phyloP scores from a whole-genome alignment of 345 rosid genomes.

The Raphanus raphanistrum region DNA sequence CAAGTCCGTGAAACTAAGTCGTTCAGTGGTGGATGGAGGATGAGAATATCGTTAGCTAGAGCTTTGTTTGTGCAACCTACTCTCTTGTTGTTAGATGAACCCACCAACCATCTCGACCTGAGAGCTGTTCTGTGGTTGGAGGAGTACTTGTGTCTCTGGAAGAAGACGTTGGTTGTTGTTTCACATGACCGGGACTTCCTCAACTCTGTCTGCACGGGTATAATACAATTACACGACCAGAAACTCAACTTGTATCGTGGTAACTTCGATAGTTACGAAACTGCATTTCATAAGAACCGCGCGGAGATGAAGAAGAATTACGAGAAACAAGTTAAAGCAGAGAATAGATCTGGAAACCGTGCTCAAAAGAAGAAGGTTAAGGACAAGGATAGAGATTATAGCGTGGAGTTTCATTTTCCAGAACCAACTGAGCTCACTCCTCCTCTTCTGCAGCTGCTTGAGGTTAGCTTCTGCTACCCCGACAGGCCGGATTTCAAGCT shows the following conservation, averaged over 20 bases:
- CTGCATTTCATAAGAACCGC: slow-evolving; percentile 81
- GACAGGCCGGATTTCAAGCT: slow-evolving; percentile 77
- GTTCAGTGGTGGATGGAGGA: slow-evolving; percentile 99
- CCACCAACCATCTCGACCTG: slow-evolving; percentile 96
- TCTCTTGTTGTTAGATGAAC: slow-evolving; percentile 84
- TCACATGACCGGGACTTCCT: slow-evolving; percentile 97
- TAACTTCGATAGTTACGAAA: slow-evolving; percentile 77
- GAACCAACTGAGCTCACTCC: slow-evolving; percentile 95
- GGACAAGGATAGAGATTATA: slow-evolving; percentile 67
- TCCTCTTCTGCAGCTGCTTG: slow-evolving; percentile 84
- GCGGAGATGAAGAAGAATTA: slow-evolving; percentile 76
- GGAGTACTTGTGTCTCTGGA: slow-evolving; percentile 87
- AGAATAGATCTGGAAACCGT: slow-evolving; percentile 73
- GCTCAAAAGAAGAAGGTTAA: slow-evolving; percentile 85
- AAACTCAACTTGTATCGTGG: slow-evolving; percentile 85
- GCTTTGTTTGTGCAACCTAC: slow-evolving; percentile 97
- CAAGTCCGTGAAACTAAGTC: slow-evolving; percentile 74
- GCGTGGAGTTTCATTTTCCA: slow-evolving; percentile 90
- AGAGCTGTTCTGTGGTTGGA: slow-evolving; percentile 95
- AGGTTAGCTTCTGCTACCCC: slow-evolving; percentile 88
- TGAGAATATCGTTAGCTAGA: slow-evolving; percentile 93
- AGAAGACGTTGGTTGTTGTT: slow-evolving; percentile 90
- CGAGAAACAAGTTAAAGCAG: slow-evolving; percentile 85
- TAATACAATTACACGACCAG: slow-evolving; percentile 84
- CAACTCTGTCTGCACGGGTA: slow-evolving; percentile 86